These are phyloP conservation scores for Tetrapisispora namnaoensis DNA, from an alignment of 805 yeast species.

Conservation along the genomic window DNA sequence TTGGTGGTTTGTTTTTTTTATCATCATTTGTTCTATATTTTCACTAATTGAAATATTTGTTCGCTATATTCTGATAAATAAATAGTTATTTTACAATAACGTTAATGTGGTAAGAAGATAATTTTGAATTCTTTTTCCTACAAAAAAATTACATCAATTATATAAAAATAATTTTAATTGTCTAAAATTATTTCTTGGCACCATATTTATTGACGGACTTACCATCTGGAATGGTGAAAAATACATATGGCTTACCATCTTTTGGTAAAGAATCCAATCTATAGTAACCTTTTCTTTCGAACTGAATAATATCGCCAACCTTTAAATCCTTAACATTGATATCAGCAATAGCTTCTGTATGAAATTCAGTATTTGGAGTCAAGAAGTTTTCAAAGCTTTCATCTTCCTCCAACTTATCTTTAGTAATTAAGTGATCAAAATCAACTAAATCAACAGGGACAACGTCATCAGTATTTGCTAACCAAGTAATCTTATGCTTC, in stretches of 20 bases:
- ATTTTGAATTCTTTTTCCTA: background rate
- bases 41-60: conserved; percentile 61
- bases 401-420: conserved; percentile 90
- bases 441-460: conserved; percentile 73
- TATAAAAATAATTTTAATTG: background rate
- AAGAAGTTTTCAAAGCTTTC: conserved; percentile 89
- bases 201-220: conserved; percentile 71
- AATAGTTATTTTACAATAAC: background rate
- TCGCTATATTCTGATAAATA: conserved; percentile 40
- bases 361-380: conserved; percentile 82
- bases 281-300: conserved; percentile 95
- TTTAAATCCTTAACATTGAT: conserved; percentile 64
- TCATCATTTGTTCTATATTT: conserved; percentile 67
- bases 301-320: conserved; percentile 83
- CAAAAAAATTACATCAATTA: background rate
- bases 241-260: conserved; percentile 56
- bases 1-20: conserved; percentile 76
- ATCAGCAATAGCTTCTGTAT: conserved; percentile 68
- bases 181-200: conserved; percentile 41
- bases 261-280: conserved; percentile 54
- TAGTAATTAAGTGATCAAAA: conserved; percentile 89
- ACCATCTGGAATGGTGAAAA: conserved; percentile 95
- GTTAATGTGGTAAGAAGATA: background rate
- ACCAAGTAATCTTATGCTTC: conserved; percentile 89
- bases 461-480: conserved; percentile 69